Percentiles rank a stretch among this genome's conserved stretches.
Evolutionary conservation across 306 rosid species (phyloP).

Genomic region (Benincasa hispida): DNA sequence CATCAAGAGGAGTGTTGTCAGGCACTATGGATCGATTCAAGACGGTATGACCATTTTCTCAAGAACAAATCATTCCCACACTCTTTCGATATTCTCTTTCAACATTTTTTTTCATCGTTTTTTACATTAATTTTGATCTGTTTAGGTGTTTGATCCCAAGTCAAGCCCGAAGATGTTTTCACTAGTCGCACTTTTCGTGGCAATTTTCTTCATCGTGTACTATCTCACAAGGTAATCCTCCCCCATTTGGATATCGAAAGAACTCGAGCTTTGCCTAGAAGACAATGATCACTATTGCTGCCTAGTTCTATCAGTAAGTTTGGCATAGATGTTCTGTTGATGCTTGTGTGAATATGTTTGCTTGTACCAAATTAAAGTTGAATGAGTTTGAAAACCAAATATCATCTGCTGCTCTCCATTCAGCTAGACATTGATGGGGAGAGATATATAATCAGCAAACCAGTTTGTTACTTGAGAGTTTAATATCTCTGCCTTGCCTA

Average conservation of each 20-base stretch:
- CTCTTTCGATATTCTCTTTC: not conserved
- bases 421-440: not conserved
- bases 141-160: conserved; percentile 87
- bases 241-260: not conserved
- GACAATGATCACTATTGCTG: not conserved
- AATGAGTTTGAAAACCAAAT: not conserved
- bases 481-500: not conserved
- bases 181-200: conserved; percentile 72
- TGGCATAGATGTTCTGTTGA: not conserved
- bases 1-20: conserved; percentile 84
- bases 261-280: not conserved
- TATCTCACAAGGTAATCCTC: conserved; percentile 47
- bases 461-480: not conserved
- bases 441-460: not conserved
- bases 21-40: conserved; percentile 92
- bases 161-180: conserved; percentile 83
- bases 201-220: conserved; percentile 70
- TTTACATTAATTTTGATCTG: not conserved
- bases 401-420: not conserved
- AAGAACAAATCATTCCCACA: not conserved
- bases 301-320: not conserved
- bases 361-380: not conserved
- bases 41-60: conserved; percentile 36
- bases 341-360: not conserved
- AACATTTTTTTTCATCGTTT: not conserved